Evolutionary conservation across 495 filamentous ascomycete genomes (phyloP).

Genomic region (Lichina pygmaea): DNA sequence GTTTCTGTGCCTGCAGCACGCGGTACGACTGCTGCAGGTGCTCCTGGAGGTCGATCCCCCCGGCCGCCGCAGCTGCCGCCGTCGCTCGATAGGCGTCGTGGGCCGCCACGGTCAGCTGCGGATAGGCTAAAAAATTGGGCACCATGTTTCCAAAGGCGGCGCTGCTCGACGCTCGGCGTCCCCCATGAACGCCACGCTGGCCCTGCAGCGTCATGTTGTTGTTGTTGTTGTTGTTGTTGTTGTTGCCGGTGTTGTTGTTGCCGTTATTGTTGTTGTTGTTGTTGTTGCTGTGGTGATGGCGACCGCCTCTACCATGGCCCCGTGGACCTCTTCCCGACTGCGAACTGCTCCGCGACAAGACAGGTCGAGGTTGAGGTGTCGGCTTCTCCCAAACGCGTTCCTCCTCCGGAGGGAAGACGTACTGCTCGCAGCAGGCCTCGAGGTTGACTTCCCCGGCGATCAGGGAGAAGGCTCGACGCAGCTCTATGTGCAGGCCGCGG

Average conservation of each 20-base stretch:
- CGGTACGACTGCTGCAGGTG: constrained; percentile 36
- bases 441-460: constrained; percentile 44
- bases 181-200: constrained; percentile 4
- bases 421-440: constrained; percentile 57
- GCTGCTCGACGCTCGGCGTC: constrained; percentile 7
- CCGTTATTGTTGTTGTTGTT: constrained; percentile 16
- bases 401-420: constrained; percentile 62
- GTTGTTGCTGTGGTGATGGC: constrained; percentile 20
- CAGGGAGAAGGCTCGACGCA: constrained; percentile 65
- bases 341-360: constrained; percentile 24
- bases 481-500: constrained; percentile 64
- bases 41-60: constrained; percentile 25
- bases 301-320: constrained; percentile 23
- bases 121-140: not conserved
- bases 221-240: not conserved
- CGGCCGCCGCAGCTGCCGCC: constrained; percentile 22
- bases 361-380: constrained; percentile 27
- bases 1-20: constrained; percentile 35
- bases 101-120: constrained; percentile 8
- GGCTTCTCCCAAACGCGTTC: constrained; percentile 54
- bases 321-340: constrained; percentile 21
- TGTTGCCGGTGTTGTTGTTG: constrained; percentile 7
- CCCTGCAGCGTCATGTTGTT: not conserved
- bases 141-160: not conserved
- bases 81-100: constrained; percentile 20